phyloP scores from a whole-genome alignment of 352 stramenopile genomes.

The Phytophthora fragariaefolia region DNA sequence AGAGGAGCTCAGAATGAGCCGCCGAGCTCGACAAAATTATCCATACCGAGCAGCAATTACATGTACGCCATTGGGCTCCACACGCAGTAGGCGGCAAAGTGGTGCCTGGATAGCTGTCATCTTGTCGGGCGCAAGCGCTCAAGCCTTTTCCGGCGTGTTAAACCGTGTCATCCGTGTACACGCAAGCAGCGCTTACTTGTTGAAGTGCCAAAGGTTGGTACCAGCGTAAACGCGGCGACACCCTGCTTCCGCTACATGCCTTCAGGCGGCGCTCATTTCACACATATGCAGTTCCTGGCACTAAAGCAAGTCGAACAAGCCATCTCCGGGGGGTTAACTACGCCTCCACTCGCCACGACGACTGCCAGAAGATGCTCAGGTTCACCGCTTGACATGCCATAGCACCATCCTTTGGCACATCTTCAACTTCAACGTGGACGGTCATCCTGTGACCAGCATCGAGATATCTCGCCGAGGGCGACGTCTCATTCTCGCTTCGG shows the following conservation, averaged over 20 bases:
- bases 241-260: not conserved
- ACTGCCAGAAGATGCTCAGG: not conserved
- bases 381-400: not conserved
- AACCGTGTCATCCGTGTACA: conserved; percentile 17
- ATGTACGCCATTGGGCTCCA: not conserved
- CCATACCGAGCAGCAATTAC: not conserved
- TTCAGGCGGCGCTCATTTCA: not conserved
- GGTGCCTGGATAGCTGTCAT: not conserved
- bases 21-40: not conserved
- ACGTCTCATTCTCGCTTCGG: conserved; percentile 22
- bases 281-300: not conserved
- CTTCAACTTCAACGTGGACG: conserved; percentile 22
- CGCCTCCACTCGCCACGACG: not conserved
- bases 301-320: not conserved
- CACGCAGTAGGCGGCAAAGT: not conserved
- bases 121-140: not conserved
- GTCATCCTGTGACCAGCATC: not conserved
- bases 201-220: conserved; percentile 8
- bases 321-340: not conserved
- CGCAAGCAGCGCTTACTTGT: conserved; percentile 14
- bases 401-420: not conserved
- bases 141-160: conserved; percentile 14
- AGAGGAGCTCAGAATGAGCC: not conserved
- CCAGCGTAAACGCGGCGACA: not conserved
- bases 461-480: not conserved